phyloP scores from a whole-genome alignment of 1,139 yeast species.

The Lodderomyces metapsilosis region DNA sequence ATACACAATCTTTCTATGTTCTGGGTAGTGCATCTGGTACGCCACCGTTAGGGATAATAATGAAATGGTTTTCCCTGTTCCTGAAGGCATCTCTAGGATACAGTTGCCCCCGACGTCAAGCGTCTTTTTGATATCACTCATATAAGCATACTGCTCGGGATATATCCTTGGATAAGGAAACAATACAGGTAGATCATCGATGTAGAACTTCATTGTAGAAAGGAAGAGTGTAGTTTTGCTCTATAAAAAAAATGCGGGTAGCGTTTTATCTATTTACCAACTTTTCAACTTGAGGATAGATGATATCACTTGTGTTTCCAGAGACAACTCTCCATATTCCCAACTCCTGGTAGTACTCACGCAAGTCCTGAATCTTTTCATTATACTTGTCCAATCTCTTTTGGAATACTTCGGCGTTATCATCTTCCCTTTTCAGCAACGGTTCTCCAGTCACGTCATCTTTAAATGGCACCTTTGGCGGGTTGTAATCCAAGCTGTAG shows the following conservation, averaged over 20 bases:
- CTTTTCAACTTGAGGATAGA: conserved; percentile 65
- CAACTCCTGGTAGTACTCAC: conserved; percentile 52
- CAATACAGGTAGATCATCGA: conserved; percentile 91
- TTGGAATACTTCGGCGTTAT: conserved; percentile 66
- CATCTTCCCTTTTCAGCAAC: conserved; percentile 75
- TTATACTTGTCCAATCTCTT: conserved; percentile 66
- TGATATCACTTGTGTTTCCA: conserved; percentile 82
- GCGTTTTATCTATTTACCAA: too few relatives aligned
- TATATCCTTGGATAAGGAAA: conserved; percentile 97
- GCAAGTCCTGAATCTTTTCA: conserved; percentile 58
- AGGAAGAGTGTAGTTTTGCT: neutral
- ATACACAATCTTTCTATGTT: conserved; percentile 88
- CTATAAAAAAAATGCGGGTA: conserved; percentile 26
- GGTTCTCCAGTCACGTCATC: conserved; percentile 93
- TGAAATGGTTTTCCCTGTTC: conserved; percentile 96
- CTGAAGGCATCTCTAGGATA: conserved; percentile 99
- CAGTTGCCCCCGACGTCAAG: conserved; percentile 97
- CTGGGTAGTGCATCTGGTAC: conserved; percentile 93
- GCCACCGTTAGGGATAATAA: conserved; percentile 88
- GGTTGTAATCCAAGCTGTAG: conserved; percentile 82
- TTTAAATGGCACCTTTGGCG: conserved; percentile 75
- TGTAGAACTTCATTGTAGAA: conserved; percentile 61
- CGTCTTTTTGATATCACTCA: conserved; percentile 92
- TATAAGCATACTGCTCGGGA: conserved; percentile 97
- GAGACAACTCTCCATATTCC: conserved; percentile 58